These are phyloP conservation scores for Diaporthe amygdali DNA, from an alignment of 2,329 filamentous ascomycete genomes.

Conservation along the genomic window DNA sequence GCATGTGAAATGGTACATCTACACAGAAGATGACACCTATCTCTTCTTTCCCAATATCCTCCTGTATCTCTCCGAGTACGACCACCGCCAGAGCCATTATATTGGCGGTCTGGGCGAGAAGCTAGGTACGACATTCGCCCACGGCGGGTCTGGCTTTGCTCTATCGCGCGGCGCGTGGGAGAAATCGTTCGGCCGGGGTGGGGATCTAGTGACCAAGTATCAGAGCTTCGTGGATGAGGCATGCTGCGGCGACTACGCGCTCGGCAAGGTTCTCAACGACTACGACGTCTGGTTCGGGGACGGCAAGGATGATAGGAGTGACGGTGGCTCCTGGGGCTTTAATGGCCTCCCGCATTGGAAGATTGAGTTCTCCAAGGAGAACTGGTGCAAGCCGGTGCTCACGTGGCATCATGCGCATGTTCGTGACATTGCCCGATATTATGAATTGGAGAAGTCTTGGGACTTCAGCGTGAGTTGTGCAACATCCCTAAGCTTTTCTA, in stretches of 20 bases:
- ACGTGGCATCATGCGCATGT: constrained; percentile 32
- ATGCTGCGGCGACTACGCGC: constrained; percentile 13
- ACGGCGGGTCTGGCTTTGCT: constrained; percentile 26
- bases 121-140: constrained; percentile 21
- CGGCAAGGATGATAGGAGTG: not conserved
- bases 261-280: constrained; percentile 17
- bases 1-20: constrained; percentile 29
- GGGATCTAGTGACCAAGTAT: constrained; percentile 1
- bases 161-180: constrained; percentile 21
- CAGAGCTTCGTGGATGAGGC: constrained; percentile 4
- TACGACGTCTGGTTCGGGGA: constrained; percentile 16
- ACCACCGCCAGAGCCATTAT: constrained; percentile 17
- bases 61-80: constrained; percentile 15
- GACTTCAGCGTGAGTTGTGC: constrained; percentile 24
- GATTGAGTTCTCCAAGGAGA: constrained; percentile 1
- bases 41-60: constrained; percentile 26
- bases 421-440: constrained; percentile 32
- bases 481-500: not conserved
- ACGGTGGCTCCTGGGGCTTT: constrained; percentile 13
- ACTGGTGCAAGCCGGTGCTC: constrained; percentile 20
- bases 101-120: constrained; percentile 26
- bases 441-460: constrained; percentile 33
- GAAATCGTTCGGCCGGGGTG: not conserved
- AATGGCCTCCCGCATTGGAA: constrained; percentile 13
- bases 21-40: constrained; percentile 30